Evolutionary conservation across 2,329 filamentous ascomycete species (phyloP), one percentile per base, ranked within the genome.

Genomic region (Alternaria dauci): DNA sequence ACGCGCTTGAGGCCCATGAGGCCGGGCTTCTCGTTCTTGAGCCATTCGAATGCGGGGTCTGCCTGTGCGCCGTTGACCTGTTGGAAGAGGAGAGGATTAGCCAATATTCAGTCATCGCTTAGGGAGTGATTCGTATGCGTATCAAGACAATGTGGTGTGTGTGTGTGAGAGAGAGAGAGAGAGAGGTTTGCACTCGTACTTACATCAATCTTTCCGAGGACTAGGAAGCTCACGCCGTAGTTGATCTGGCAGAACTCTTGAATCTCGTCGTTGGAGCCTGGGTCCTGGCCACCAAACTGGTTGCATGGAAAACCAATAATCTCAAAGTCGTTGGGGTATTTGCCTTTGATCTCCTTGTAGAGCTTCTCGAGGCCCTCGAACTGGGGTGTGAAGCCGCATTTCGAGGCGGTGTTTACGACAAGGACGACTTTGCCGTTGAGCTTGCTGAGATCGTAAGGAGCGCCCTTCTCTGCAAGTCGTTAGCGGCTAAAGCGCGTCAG

Each of bases 261-360:
- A 58, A 91, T 80, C 75, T 93, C 88, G 8, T 84, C 81, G 41
- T 89, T 83, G 14, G 82, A 85, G 73, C 92, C 93, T 30, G 94
- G 94, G 77, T 98, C 95, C 82, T 99, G 95, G 69, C 82, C 81
- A 75, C 89, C 92, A 81, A 99, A 99, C 82, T 99, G 95, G 86
- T 98, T 99, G 89, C 94, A 98, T 59, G 95, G 95, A 83, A 99
- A 98, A 72, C 94, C 95, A 76, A 99, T 86, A 82, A 99, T 88
- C 74, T 88, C 85, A 78, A 99, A 95, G 75, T 93, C 86, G 74
- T 93, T 86, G 32, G 84, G 86, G 84, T 96, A 83, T 74, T 87
- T 85, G 68, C 84, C 84, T 71, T 87, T 88, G 76, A 97, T 74
- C 52, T 83, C 80, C 74, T 96, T 91, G 88, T 96, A 97, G 66